Evolutionary conservation across 257 asterid genomes (phyloP).

Genomic region (Nemophila menziesii): DNA sequence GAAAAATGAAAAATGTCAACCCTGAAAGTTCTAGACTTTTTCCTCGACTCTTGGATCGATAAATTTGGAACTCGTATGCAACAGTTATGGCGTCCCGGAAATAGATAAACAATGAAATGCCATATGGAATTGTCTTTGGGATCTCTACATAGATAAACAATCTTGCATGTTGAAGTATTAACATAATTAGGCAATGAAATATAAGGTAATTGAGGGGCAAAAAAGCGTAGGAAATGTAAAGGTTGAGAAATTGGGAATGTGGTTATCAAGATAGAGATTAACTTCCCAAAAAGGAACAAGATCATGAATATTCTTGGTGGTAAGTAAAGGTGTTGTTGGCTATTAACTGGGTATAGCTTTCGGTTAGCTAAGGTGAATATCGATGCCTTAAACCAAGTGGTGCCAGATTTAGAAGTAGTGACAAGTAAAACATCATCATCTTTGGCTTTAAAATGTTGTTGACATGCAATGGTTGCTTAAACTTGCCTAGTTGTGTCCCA

Average conservation of each 20-base stretch:
- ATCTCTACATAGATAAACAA: conserved; percentile 13
- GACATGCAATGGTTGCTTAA: conserved; percentile 12
- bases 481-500: conserved; percentile 9
- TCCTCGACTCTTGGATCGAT: too few species aligned
- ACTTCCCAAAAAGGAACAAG: conserved; percentile 13
- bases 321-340: conserved; percentile 8
- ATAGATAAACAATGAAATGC: too few species aligned
- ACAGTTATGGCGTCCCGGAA: too few species aligned
- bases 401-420: conserved; percentile 21
- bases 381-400: conserved; percentile 19
- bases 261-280: neutral
- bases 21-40: too few species aligned
- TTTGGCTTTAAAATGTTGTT: conserved; percentile 8
- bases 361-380: conserved; percentile 6
- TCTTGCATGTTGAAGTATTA: neutral
- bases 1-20: too few species aligned
- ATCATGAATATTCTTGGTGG: conserved; percentile 11
- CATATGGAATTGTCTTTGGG: conserved; percentile 12
- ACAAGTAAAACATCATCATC: conserved; percentile 14
- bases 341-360: neutral
- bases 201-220: conserved; percentile 12
- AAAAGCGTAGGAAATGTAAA: conserved; percentile 1
- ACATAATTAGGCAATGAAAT: conserved; percentile 4
- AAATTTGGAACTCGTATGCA: too few species aligned
- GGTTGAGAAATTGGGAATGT: conserved; percentile 1